Evolutionary conservation across 352 stramenopile genomes (phyloP).

Genomic region (Peronospora belbahrii): DNA sequence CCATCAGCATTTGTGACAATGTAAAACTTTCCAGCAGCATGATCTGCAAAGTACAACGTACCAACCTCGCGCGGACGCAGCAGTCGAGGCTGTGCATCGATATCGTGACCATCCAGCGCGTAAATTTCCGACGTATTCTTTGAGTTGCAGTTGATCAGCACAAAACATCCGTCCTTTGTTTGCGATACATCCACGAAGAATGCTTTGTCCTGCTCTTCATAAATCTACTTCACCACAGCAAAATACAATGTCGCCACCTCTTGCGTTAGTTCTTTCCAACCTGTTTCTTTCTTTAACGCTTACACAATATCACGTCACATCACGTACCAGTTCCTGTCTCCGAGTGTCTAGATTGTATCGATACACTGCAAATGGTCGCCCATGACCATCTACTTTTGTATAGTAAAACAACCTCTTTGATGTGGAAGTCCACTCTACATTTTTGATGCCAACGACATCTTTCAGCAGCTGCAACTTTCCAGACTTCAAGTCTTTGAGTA

Average conservation of each 20-base stretch:
- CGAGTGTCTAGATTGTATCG: slow-evolving; percentile 46
- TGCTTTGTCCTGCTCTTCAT: slow-evolving; percentile 61
- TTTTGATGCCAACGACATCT: slow-evolving; percentile 43
- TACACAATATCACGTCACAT: neutral
- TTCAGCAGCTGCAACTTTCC: slow-evolving; percentile 27
- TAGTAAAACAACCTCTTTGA: slow-evolving; percentile 49
- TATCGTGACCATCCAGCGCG: slow-evolving; percentile 27
- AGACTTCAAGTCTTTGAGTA: slow-evolving; percentile 36
- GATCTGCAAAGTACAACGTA: slow-evolving; percentile 84
- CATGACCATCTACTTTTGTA: slow-evolving; percentile 57
- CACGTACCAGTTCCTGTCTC: slow-evolving; percentile 45
- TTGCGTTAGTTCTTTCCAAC: slow-evolving; percentile 12
- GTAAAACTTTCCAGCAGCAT: slow-evolving; percentile 56
- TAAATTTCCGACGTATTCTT: slow-evolving; percentile 85
- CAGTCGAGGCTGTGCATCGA: slow-evolving; percentile 25
- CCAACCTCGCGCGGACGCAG: slow-evolving; percentile 41
- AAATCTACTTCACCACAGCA: slow-evolving; percentile 37
- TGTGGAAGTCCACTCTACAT: slow-evolving; percentile 55
- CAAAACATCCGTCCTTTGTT: slow-evolving; percentile 72
- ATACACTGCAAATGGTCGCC: slow-evolving; percentile 55
- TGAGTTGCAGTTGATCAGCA: slow-evolving; percentile 86
- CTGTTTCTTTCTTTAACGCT: slow-evolving; percentile 15
- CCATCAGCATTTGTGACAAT: slow-evolving; percentile 77
- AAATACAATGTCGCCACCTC: slow-evolving; percentile 3
- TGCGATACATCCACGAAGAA: slow-evolving; percentile 82